Evolutionary conservation across 176 grass and related monocot species (phyloP), one percentile per base, ranked within the genome.

Genomic region (Cenchrus americanus): DNA sequence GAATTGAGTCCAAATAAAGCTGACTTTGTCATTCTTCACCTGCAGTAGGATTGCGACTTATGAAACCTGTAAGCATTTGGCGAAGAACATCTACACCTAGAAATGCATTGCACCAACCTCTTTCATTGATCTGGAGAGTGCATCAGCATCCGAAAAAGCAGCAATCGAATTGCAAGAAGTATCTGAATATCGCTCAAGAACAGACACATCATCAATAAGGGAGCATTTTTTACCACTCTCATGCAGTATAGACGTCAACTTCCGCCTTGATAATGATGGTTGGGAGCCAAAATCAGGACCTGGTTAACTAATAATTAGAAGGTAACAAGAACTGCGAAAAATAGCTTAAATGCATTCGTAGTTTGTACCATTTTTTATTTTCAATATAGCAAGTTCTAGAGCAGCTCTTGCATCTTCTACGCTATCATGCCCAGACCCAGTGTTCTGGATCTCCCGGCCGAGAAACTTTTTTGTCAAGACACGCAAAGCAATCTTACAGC

Each of bases 201-300:
- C 46, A 82, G 83, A 88, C 22, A 71, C 27, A 21, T 92, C 91
- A 85, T 95, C 96, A 71, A 98, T 87, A 63, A 98, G 85, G 32
- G 93, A 92, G 71, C 93, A 93, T 64, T 66, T 92, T 88, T 82
- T 95, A 69, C 91, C 87, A 87, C 58, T 85, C 78, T 94, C 86
- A 84, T 88, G 91, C 77, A 98, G 75, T 81, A 89, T 34, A 52
- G 91, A 85, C 61, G 92, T 72, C 65, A 98, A 80, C 65, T 95
- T 95, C 19, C n/a, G 73, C 48, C 84, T 81, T 76, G 86, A 85
- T 24, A 74, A 69, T 9, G 68, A 86, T 48, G 87, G 93, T 71
- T 83, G 87, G 53, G 86, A 94, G 37, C 96, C 96, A 95, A 92
- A 98, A 83, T 95, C 91, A 71, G 96, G 96, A 81, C 96, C 96